Base-by-base conservation (phyloP, 768 basidiomycete genomes). In the Neoboletus brunneissimus region DNA sequence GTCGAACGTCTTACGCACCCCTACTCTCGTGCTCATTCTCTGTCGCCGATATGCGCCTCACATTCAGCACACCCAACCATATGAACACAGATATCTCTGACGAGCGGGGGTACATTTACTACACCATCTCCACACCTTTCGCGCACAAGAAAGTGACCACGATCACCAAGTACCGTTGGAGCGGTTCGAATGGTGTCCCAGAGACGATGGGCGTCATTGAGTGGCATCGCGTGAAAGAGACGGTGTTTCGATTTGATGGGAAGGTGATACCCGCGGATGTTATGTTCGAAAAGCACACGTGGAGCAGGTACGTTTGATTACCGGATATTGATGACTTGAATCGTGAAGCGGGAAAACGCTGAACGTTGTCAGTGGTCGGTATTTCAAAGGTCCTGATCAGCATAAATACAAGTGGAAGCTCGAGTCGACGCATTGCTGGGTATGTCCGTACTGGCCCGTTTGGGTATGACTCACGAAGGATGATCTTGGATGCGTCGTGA, bases 381-480 rank as follows among this genome's bases (percentile, higher is more conserved):
- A 68, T 18, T 76, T 76, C 49, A 55, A 55, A 27, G 75, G 71
- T 12, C 70, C 65, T 0, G 67, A 75, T 53, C 62, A 58, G 2
- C 61, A 50, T 10, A 56, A 58, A 25, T 76, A 73, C 61, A 69
- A 70, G 20, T 76, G 74, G 75, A 64, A 63, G 25, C 25, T 72
- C 12, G 64, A 63, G 10, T 51, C 55, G 20, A 58, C 58, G 7
- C 64, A 68, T 7, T 67, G 67, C 15, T 61, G 64, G 65, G 72
- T 70, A 49, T 20, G 67, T 58, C 3, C 15, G 8, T n/a, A 25
- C 11, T 6, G 13, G 18, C 18, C 25, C 48, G 12, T 15, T 42
- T 18, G 42, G 9, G 5, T 45, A 38, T 46, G 11, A 50, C 25
- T 27, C 27, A 29, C 29, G 29, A n/a, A 8, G 5, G 25, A 29